These are phyloP conservation scores for Flaveria floridana DNA, from an alignment of 140 eudicot genomes.

Conservation along the genomic window DNA sequence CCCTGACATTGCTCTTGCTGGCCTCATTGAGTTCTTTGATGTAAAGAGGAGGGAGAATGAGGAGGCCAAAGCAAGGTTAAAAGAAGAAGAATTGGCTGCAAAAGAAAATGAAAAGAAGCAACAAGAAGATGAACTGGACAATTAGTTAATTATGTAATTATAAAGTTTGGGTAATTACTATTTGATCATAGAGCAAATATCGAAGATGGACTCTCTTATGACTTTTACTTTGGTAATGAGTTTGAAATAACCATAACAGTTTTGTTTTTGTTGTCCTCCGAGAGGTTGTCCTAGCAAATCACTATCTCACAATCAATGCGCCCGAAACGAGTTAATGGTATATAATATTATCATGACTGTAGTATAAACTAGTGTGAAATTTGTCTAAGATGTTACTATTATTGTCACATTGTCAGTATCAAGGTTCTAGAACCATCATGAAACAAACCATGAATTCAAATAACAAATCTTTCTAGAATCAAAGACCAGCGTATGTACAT, in stretches of 20 bases:
- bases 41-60: slow-evolving; percentile 27
- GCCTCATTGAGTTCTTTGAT: slow-evolving; percentile 37
- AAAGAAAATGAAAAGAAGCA: slow-evolving; percentile 22
- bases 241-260: neutral
- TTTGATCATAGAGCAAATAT: neutral
- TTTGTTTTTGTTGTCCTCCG: neutral
- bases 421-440: neutral
- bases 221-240: neutral
- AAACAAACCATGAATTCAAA: neutral
- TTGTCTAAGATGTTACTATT: neutral
- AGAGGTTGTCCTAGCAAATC: too few species aligned
- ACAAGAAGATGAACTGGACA: neutral
- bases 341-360: too few species aligned
- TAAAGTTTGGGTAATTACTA: neutral
- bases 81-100: slow-evolving; percentile 4
- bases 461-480: neutral
- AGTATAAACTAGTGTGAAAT: neutral
- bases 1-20: slow-evolving; percentile 40
- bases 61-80: slow-evolving; percentile 21
- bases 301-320: too few species aligned
- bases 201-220: neutral
- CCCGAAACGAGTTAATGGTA: too few species aligned
- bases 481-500: slow-evolving; percentile 28
- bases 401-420: neutral
- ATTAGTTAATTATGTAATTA: neutral